Conservation (phyloP, 805 yeast species). For the Saturnispora kantuleensis region DNA sequence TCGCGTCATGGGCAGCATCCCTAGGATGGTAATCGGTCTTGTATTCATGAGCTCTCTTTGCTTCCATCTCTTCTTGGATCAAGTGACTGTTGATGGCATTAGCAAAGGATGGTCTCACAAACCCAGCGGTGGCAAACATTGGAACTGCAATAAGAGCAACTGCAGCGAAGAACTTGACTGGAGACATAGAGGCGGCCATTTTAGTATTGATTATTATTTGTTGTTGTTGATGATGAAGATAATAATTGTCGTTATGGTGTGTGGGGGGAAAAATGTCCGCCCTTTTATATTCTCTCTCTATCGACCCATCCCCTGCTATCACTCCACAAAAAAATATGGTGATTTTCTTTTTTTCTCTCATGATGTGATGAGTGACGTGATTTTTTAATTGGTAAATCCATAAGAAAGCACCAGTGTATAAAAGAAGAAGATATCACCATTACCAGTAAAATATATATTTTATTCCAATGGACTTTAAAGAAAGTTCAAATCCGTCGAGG, state of each 20-base stretch:
- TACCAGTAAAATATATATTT: too few relatives aligned
- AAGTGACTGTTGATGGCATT: slow-evolving; percentile 27
- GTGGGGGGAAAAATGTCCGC: neutral
- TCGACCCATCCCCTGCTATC: too few relatives aligned
- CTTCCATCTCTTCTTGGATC: slow-evolving; percentile 25
- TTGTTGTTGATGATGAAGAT: neutral
- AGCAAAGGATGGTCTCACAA: slow-evolving; percentile 28
- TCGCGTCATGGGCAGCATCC: slow-evolving; percentile 17
- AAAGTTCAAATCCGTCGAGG: too few relatives aligned
- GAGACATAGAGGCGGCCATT: slow-evolving; percentile 15
- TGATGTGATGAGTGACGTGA: too few relatives aligned
- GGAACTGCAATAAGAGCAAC: slow-evolving; percentile 25
- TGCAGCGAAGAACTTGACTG: slow-evolving; percentile 22
- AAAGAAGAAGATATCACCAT: too few relatives aligned
- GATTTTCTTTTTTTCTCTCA: too few relatives aligned
- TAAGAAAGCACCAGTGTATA: too few relatives aligned
- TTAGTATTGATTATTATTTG: neutral
- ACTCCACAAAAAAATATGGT: too few relatives aligned
- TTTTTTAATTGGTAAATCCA: too few relatives aligned
- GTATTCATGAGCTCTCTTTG: slow-evolving; percentile 20
- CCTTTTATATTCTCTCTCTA: neutral
- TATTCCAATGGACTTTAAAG: too few relatives aligned
- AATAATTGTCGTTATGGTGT: neutral
- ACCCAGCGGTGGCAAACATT: slow-evolving; percentile 16
- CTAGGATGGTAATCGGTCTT: slow-evolving; percentile 20